Conservation (phyloP, 805 yeast species). For the Pichia deserticola region DNA sequence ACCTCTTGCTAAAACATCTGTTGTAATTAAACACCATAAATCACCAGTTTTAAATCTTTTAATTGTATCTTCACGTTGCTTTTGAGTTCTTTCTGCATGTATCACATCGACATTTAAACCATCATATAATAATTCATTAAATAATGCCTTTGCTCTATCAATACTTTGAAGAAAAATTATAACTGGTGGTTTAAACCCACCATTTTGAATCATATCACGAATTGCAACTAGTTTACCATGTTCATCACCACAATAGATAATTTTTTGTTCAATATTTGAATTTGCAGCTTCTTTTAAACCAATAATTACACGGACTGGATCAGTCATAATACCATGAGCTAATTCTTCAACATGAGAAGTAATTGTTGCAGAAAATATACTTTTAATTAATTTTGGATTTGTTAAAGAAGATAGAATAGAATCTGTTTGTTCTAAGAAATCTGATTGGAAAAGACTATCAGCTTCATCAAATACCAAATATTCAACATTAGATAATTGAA, state of each 20-base stretch:
- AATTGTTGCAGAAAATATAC: conserved; percentile 91
- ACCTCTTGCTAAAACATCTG: conserved; percentile 95
- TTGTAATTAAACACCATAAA: conserved; percentile 92
- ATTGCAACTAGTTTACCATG: conserved; percentile 92
- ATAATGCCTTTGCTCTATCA: conserved; percentile 88
- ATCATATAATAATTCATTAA: conserved; percentile 88
- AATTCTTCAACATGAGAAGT: conserved; percentile 89
- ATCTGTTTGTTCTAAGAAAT: conserved; percentile 88
- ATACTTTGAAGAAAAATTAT: conserved; percentile 88
- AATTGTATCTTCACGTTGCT: conserved; percentile 79
- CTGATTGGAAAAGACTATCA: conserved; percentile 81
- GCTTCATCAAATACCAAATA: conserved; percentile 90
- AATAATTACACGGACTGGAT: conserved; percentile 78
- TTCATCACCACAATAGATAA: conserved; percentile 86
- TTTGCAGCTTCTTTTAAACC: conserved; percentile 95
- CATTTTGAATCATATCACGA: conserved; percentile 76
- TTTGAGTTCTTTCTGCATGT: conserved; percentile 87
- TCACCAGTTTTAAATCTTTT: conserved; percentile 84
- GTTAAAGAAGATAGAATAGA: conserved; percentile 59
- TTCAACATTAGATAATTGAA: conserved; percentile 60
- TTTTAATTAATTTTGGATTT: conserved; percentile 48
- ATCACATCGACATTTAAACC: conserved; percentile 90
- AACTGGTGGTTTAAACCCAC: conserved; percentile 88
- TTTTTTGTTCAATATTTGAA: conserved; percentile 68
- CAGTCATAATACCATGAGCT: conserved; percentile 77